Percentiles rank a stretch among this genome's conserved stretches.
Conservation (phyloP, 352 stramenopile genomes). For the Phytopythium boreale region DNA sequence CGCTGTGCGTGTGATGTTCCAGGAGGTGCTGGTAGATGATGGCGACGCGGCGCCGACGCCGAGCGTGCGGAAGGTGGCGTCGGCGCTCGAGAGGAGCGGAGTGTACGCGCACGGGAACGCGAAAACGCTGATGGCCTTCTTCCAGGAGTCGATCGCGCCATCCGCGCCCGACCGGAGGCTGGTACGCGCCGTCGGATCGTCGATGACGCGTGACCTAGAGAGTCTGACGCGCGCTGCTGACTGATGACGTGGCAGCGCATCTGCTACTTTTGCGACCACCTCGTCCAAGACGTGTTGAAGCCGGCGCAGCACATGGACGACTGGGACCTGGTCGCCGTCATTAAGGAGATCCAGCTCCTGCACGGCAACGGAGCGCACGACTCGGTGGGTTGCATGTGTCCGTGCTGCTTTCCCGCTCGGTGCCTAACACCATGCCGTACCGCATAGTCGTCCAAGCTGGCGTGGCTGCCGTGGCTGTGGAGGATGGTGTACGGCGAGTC, state of each 20-base stretch:
- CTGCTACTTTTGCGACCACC: conserved; percentile 56
- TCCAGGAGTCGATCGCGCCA: conserved; percentile 14
- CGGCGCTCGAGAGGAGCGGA: conserved; percentile 25
- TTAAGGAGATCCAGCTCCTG: conserved; percentile 46
- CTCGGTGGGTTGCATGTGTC: background rate
- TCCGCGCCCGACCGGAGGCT: conserved; percentile 6
- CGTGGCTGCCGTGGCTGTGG: conserved; percentile 17
- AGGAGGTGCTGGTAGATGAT: background rate
- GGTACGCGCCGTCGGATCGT: background rate
- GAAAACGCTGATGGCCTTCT: conserved; percentile 31
- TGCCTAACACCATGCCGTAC: background rate
- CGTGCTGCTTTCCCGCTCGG: background rate
- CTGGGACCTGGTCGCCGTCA: conserved; percentile 46
- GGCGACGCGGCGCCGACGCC: background rate
- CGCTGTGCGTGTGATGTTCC: background rate
- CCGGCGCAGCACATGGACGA: conserved; percentile 24
- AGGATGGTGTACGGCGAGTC: conserved; percentile 20
- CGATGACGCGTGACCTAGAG: background rate
- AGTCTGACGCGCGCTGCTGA: no score
- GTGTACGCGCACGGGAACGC: conserved; percentile 50
- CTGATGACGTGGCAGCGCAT: conserved; percentile 19
- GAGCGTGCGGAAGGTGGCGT: conserved; percentile 17
- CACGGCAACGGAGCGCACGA: conserved; percentile 7
- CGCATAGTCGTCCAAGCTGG: conserved; percentile 7
- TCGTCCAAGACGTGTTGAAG: conserved; percentile 41